Base-by-base conservation (phyloP, 768 basidiomycete species). In the Trametes villosa region DNA sequence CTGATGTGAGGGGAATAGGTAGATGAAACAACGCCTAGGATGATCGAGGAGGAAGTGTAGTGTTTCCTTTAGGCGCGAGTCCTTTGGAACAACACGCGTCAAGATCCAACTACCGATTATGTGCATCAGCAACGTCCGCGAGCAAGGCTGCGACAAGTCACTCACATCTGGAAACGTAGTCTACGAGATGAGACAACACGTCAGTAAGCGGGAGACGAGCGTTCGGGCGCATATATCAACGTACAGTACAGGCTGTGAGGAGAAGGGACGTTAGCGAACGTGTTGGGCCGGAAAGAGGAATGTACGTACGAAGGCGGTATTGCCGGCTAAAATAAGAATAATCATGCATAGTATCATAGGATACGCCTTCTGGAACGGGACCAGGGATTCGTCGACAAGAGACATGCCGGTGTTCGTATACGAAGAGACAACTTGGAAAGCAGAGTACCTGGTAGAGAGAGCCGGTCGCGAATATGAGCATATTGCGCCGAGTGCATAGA, bases 31-130 rank as follows among this genome's bases (percentile, higher is more conserved):
- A 63, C 92, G 85, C 12, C 96, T 86, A 13, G 96, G 96, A 70
- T 98, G 96, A 68, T 98, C 94, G 9, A 99, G 83, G 9, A 99
- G 83, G 72, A 98, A 99, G 56, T 87, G 88, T 1, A 97, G 78
- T 0, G 94, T 93, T 74, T 96, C 93, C 47, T 85, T 76, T 0
- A 86, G 68, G 0, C 86, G 83, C 15, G 92, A 93, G 0, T 72
- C 68, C 2, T 67, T 67, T 6, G 86, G 85, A 22, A 89, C 81
- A 6, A 84, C 44, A 70, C 90, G 91, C 12, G 84, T 80, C 36
- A 89, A 67, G 5, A 73, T 74, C 94, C 94, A 98, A 59, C 94
- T 98, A 69, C 42, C 17, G 40, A 24, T 31, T 1, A 18, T 36
- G 24, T 11, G 20, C 29, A 30, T 27, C 13, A 41, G 24, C 26